Evolutionary conservation across 208 protist genomes (phyloP).

Genomic region (Acanthamoeba culbertsoni): DNA sequence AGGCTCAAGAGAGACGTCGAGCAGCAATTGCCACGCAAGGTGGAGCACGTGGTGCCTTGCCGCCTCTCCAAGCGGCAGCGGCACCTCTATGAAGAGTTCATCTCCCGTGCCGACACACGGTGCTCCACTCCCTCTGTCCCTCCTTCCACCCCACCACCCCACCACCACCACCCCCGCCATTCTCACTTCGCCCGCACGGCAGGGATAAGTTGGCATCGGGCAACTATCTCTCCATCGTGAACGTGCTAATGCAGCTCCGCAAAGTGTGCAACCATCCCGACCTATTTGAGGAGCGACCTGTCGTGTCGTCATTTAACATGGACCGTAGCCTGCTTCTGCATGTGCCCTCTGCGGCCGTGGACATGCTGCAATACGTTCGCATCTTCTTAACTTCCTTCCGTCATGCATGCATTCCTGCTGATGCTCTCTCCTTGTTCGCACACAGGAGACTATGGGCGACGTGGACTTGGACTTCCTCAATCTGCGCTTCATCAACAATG

Average conservation of each 20-base stretch:
- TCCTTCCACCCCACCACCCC: too few species aligned
- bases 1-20: slow-evolving; percentile 97
- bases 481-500: slow-evolving; percentile 27
- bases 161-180: too few species aligned
- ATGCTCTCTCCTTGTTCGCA: background rate
- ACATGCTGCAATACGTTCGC: background rate
- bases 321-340: background rate
- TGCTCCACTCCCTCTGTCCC: too few species aligned
- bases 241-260: slow-evolving; percentile 94
- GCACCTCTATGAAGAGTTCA: too few species aligned
- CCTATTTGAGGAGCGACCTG: slow-evolving; percentile 89
- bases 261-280: slow-evolving; percentile 98
- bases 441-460: background rate
- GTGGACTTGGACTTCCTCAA: slow-evolving; percentile 59
- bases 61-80: too few species aligned
- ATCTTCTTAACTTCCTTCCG: background rate
- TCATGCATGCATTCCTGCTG: background rate
- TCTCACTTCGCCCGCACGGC: background rate
- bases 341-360: background rate
- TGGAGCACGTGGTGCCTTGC: too few species aligned
- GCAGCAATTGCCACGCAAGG: slow-evolving; percentile 94
- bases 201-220: slow-evolving; percentile 66
- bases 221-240: slow-evolving; percentile 89
- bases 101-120: too few species aligned
- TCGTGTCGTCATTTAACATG: slow-evolving; percentile 76